A percentile compares a stretch with the other conserved stretches of the same genome.
These are phyloP conservation scores for Blastobotrys mokoenaii DNA, from an alignment of 805 yeast species.

Conservation along the genomic window DNA sequence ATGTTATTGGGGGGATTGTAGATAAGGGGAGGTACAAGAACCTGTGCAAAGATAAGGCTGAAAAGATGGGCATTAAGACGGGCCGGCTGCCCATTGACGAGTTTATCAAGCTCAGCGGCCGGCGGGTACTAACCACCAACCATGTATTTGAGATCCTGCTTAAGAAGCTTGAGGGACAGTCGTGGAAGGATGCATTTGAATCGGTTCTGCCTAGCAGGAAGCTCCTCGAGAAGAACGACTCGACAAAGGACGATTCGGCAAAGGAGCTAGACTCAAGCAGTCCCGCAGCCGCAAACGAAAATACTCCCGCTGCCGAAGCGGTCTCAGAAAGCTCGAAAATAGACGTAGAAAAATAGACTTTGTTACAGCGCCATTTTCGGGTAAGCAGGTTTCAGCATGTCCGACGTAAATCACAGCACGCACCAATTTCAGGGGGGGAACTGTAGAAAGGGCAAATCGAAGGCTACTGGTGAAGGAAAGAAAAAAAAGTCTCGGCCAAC, in stretches of 20 bases:
- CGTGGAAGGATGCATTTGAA: slow-evolving; percentile 85
- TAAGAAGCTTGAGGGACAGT: slow-evolving; percentile 65
- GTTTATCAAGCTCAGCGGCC: slow-evolving; percentile 71
- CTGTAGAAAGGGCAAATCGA: too few relatives aligned
- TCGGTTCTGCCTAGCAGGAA: slow-evolving; percentile 81
- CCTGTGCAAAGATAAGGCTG: slow-evolving; percentile 76
- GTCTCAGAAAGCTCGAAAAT: too few relatives aligned
- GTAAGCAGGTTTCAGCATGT: too few relatives aligned
- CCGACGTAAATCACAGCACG: too few relatives aligned
- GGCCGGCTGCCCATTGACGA: slow-evolving; percentile 83
- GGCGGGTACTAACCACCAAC: slow-evolving; percentile 85
- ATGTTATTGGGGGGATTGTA: slow-evolving; percentile 91
- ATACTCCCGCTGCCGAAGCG: background rate
- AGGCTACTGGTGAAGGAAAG: too few relatives aligned
- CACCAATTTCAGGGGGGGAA: too few relatives aligned
- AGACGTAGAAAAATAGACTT: too few relatives aligned
- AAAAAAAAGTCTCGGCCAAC: too few relatives aligned
- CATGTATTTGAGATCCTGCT: slow-evolving; percentile 88
- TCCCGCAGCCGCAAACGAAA: background rate
- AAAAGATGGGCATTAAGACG: slow-evolving; percentile 57
- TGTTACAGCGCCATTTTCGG: too few relatives aligned
- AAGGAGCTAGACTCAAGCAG: slow-evolving; percentile 8
- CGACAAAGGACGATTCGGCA: slow-evolving; percentile 11
- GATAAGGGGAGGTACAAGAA: slow-evolving; percentile 86
- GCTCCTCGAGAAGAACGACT: slow-evolving; percentile 24